These are phyloP conservation scores for Yamadazyma triangularis DNA, from an alignment of 1,139 yeast genomes.

Conservation along the genomic window DNA sequence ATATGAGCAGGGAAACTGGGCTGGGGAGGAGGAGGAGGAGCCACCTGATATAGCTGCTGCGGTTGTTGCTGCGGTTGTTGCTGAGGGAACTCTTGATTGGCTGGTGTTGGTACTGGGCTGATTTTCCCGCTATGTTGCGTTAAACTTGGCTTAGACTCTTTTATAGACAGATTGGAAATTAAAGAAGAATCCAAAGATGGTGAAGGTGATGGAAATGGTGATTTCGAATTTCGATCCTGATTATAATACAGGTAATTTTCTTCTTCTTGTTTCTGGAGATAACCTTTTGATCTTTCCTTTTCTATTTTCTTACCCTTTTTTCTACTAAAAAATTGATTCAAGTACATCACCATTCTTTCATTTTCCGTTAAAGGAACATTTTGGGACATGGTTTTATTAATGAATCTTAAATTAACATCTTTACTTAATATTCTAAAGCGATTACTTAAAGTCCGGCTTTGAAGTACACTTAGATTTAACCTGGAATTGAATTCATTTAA, in stretches of 20 bases:
- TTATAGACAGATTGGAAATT: no score
- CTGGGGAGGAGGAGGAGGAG: neutral
- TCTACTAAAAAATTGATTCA: slow-evolving; percentile 14
- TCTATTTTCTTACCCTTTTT: slow-evolving; percentile 11
- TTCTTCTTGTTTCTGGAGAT: no score
- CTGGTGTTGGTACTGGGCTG: no score
- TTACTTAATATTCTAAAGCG: slow-evolving; percentile 21
- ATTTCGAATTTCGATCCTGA: no score
- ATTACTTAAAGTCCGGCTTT: slow-evolving; percentile 27
- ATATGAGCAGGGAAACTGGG: neutral
- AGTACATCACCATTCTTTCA: slow-evolving; percentile 18
- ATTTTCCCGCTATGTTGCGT: no score
- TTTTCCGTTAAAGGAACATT: slow-evolving; percentile 21
- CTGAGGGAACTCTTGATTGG: no score
- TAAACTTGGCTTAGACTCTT: no score
- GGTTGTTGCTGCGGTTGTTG: neutral
- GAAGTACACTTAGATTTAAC: slow-evolving; percentile 18
- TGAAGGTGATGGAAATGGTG: no score
- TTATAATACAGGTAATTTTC: no score
- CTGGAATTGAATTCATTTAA: slow-evolving; percentile 20
- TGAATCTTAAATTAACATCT: slow-evolving; percentile 19
- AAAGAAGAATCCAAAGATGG: no score
- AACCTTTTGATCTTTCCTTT: slow-evolving; percentile 11
- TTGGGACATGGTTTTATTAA: slow-evolving; percentile 11
- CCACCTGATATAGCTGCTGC: slow-evolving; percentile 1